Evolutionary conservation across 1,284 basidiomycete species (phyloP).

Genomic region (Cryptococcus sp.): DNA sequence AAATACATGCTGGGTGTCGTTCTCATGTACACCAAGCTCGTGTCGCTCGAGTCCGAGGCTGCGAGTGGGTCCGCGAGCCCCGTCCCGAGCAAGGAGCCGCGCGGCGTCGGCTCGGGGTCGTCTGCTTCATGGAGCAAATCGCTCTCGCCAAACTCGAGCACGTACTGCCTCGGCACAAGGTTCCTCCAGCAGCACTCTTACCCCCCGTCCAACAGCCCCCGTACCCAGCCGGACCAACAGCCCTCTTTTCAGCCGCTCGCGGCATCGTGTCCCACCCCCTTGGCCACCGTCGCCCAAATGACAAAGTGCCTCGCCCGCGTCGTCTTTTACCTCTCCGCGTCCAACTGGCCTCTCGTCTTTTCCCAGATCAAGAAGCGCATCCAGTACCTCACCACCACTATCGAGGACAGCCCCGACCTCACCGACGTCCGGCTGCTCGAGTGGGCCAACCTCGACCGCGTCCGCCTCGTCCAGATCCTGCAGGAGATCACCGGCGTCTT

Average conservation of each 20-base stretch:
- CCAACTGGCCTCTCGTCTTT: conserved; percentile 82
- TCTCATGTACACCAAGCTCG: conserved; percentile 74
- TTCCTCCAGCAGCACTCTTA: conserved; percentile 38
- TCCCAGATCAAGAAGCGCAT: conserved; percentile 66
- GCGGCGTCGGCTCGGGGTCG: conserved; percentile 20
- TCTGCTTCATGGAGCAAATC: conserved; percentile 19
- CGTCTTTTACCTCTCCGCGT: conserved; percentile 81
- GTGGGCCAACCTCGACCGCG: conserved; percentile 50
- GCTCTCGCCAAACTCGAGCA: conserved; percentile 12
- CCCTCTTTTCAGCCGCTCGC: conserved; percentile 6
- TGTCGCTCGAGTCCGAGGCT: conserved; percentile 49
- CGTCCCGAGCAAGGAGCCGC: conserved; percentile 24
- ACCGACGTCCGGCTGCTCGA: conserved; percentile 48
- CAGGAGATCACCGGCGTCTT: conserved; percentile 75
- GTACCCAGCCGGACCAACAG: conserved; percentile 5
- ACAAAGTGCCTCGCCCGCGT: conserved; percentile 61
- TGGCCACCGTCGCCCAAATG: conserved; percentile 40
- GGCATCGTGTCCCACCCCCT: conserved; percentile 21
- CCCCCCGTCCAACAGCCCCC: conserved; percentile 13
- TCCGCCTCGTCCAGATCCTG: conserved; percentile 42
- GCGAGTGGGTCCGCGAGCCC: conserved; percentile 15
- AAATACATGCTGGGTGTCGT: conserved; percentile 78
- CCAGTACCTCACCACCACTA: conserved; percentile 52
- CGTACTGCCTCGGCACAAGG: conserved; percentile 23
- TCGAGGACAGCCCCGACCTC: conserved; percentile 56